Conservation (phyloP, 495 filamentous ascomycete genomes). For the Penicillium samsonianum region DNA sequence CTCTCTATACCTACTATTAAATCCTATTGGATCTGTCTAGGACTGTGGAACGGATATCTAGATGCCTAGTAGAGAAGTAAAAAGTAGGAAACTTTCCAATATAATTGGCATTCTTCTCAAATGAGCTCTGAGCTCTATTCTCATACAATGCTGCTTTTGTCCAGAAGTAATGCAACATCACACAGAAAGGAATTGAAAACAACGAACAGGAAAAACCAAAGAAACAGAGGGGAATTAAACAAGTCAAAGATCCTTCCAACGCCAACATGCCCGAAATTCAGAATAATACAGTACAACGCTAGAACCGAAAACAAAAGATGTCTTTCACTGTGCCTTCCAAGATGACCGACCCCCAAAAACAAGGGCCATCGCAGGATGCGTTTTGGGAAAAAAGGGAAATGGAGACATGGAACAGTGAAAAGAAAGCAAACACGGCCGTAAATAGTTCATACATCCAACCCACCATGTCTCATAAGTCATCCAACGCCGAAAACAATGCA, state of each 20-base stretch:
- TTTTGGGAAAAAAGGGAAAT: slow-evolving; percentile 34
- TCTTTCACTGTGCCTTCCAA: slow-evolving; percentile 43
- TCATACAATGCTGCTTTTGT: slow-evolving; percentile 1
- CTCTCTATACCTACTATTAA: background rate
- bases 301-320: slow-evolving; percentile 44
- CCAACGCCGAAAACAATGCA: slow-evolving; percentile 49
- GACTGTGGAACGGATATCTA: background rate
- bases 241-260: slow-evolving; percentile 30
- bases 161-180: slow-evolving; percentile 1
- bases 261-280: slow-evolving; percentile 31
- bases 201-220: slow-evolving; percentile 20
- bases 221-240: slow-evolving; percentile 25
- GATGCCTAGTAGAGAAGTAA: background rate
- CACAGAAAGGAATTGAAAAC: slow-evolving; percentile 13
- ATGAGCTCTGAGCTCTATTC: background rate
- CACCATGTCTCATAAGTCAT: slow-evolving; percentile 44
- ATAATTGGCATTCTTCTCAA: slow-evolving; percentile 9
- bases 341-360: slow-evolving; percentile 28
- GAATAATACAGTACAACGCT: slow-evolving; percentile 50
- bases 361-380: slow-evolving; percentile 34
- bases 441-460: slow-evolving; percentile 52
- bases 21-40: background rate
- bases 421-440: slow-evolving; percentile 32
- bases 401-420: slow-evolving; percentile 34
- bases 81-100: slow-evolving; percentile 4